phyloP scores from a whole-genome alignment of 768 basidiomycete genomes.

The Pleurotus pulmonarius region DNA sequence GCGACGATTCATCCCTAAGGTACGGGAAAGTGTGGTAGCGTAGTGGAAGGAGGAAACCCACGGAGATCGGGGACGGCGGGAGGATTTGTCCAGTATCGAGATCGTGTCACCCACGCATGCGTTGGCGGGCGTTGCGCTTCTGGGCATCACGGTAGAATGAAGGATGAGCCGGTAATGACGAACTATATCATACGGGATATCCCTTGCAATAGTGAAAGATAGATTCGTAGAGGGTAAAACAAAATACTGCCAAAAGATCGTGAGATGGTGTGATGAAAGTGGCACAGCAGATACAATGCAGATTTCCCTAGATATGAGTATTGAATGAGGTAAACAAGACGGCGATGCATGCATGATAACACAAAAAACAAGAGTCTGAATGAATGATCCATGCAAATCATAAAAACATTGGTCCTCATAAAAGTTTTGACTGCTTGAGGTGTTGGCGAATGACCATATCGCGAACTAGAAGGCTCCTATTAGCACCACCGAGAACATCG shows the following conservation, averaged over 20 bases:
- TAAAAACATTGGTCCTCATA: neutral
- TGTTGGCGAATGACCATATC: slow-evolving; percentile 83
- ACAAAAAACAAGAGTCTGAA: neutral
- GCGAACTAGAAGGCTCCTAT: slow-evolving; percentile 41
- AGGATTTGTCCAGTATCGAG: too few species aligned
- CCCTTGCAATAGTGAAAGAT: neutral
- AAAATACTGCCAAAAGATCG: too few species aligned
- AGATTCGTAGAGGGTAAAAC: neutral
- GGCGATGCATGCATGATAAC: neutral
- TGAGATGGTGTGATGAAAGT: neutral
- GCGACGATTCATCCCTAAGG: too few species aligned
- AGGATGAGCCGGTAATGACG: too few species aligned
- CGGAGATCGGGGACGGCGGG: too few species aligned
- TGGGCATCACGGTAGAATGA: too few species aligned
- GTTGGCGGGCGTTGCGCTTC: too few species aligned
- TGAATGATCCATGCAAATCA: neutral
- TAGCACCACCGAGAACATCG: neutral
- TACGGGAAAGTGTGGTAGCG: too few species aligned
- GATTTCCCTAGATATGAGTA: neutral
- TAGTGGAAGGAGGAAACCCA: too few species aligned
- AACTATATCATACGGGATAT: neutral
- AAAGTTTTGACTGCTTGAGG: slow-evolving; percentile 65
- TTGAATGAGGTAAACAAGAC: neutral
- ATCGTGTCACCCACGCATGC: too few species aligned
- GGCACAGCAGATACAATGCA: neutral